Percentiles rank a stretch among this genome's conserved stretches.
These are phyloP conservation scores for Xylogone sp. DNA, from an alignment of 2,329 filamentous ascomycete genomes.

Conservation along the genomic window DNA sequence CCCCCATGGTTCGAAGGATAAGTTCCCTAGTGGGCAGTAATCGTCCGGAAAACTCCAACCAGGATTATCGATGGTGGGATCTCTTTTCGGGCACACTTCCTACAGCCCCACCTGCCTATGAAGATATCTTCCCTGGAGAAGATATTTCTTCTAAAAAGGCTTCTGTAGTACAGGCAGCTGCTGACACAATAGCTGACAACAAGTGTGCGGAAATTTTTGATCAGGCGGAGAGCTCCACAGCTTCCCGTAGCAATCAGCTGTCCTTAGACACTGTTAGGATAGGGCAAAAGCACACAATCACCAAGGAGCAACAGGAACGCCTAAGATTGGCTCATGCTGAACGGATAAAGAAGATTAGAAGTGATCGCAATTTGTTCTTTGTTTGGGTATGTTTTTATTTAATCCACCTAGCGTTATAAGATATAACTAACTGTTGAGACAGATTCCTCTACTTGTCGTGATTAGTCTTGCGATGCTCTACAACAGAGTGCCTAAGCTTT, in stretches of 20 bases:
- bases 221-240: slow-evolving; percentile 30
- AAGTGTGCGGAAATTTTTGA: slow-evolving; percentile 55
- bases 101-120: slow-evolving; percentile 68
- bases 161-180: slow-evolving; percentile 53
- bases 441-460: slow-evolving; percentile 48
- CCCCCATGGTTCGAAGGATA: slow-evolving; percentile 66
- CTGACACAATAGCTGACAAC: slow-evolving; percentile 54
- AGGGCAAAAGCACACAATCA: slow-evolving; percentile 59
- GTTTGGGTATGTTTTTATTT: slow-evolving; percentile 52
- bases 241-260: slow-evolving; percentile 35
- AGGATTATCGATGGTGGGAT: slow-evolving; percentile 64
- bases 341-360: slow-evolving; percentile 59
- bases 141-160: slow-evolving; percentile 53
- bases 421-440: slow-evolving; percentile 14
- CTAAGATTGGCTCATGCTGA: slow-evolving; percentile 57
- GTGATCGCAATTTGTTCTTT: slow-evolving; percentile 64
- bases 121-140: slow-evolving; percentile 66
- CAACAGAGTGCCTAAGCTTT: slow-evolving; percentile 46
- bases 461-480: slow-evolving; percentile 48
- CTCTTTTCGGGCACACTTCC: slow-evolving; percentile 51
- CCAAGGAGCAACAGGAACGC: slow-evolving; percentile 61
- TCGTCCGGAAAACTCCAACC: slow-evolving; percentile 36
- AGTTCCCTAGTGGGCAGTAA: slow-evolving; percentile 62
- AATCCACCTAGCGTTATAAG: slow-evolving; percentile 1
- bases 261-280: slow-evolving; percentile 48